Evolutionary conservation across 768 basidiomycete species (phyloP), one percentile per base, ranked within the genome.

Genomic region (Leccinum longicurvipes): DNA sequence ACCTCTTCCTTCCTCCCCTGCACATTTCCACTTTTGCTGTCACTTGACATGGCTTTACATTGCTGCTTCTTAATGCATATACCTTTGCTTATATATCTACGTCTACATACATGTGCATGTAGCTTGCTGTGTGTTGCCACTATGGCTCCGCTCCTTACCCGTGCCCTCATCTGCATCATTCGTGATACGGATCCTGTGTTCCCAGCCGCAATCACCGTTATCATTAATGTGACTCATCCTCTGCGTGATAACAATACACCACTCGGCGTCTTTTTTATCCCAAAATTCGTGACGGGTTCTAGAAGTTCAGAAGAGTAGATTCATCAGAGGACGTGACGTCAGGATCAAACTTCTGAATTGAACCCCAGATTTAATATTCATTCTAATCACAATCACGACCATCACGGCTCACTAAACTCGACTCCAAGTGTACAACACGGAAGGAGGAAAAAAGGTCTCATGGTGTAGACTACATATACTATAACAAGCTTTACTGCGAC

Each of bases 1-100:
- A 49, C 50, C 58, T n/a, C 10, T 39, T 39, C 36, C n/a, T n/a
- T 36, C 10, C 8, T 36, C 36, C n/a, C 36, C n/a, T 39, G 36
- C 36, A 19, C 25, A 17, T 25, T 31, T 32, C n/a, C 32, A 29
- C 11, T 23, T 55, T 63, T 25, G 2, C 15, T 34, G 55, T 48
- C 55, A 34, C 58, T 65, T 58, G 63, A 54, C 55, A 50, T 60
- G 60, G 53, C 54, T 10, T 36, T 44, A 32, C 27, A 24, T 45
- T 34, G 51, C 28, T 44, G 59, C 17, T 34, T 12, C 51, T 51
- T 39, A 9, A 39, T 39, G 36, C 36, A 39, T 27, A 23, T 53
- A 44, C n/a, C n/a, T 53, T 36, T 39, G 36, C 36, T 39, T 39
- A 39, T 39, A 39, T 39, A 39, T 39, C 8, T 4, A 0, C 14